phyloP scores from a whole-genome alignment of 2,329 filamentous ascomycete species.

The Emmonsiellopsis sp. region DNA sequence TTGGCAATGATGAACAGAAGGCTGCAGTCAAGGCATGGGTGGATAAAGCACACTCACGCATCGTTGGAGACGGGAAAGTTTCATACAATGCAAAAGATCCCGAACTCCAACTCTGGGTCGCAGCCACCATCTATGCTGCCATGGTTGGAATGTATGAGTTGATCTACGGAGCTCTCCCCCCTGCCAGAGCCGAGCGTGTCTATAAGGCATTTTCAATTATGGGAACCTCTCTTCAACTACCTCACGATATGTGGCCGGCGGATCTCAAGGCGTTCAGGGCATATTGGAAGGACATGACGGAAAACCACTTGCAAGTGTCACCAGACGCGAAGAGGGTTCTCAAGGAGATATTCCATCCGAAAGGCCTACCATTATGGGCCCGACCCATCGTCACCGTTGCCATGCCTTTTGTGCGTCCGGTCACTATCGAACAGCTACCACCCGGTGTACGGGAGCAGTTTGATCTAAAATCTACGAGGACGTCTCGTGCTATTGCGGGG shows the following conservation, averaged over 20 bases:
- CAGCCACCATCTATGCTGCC: constrained; percentile 7
- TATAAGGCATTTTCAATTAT: constrained; percentile 10
- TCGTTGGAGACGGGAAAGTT: constrained; percentile 1
- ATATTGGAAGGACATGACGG: background rate
- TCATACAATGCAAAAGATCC: constrained; percentile 10
- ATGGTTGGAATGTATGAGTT: constrained; percentile 7
- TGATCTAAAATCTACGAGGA: background rate
- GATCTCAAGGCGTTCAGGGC: background rate
- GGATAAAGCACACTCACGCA: constrained; percentile 7
- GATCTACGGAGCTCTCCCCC: constrained; percentile 7
- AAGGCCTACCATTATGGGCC: background rate
- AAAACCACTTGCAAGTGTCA: background rate
- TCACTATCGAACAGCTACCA: background rate
- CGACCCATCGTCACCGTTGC: background rate
- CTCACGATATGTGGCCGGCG: constrained; percentile 8
- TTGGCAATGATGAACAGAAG: constrained; percentile 7
- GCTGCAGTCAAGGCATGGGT: constrained; percentile 5
- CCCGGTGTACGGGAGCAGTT: background rate
- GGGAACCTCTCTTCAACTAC: constrained; percentile 10
- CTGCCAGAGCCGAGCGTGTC: constrained; percentile 4
- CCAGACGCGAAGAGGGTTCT: background rate
- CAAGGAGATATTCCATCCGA: background rate
- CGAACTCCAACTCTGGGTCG: constrained; percentile 11
- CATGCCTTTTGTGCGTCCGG: background rate
- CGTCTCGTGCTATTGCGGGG: background rate